phyloP scores from a whole-genome alignment of 768 basidiomycete genomes.

The Austroboletus eburneus region DNA sequence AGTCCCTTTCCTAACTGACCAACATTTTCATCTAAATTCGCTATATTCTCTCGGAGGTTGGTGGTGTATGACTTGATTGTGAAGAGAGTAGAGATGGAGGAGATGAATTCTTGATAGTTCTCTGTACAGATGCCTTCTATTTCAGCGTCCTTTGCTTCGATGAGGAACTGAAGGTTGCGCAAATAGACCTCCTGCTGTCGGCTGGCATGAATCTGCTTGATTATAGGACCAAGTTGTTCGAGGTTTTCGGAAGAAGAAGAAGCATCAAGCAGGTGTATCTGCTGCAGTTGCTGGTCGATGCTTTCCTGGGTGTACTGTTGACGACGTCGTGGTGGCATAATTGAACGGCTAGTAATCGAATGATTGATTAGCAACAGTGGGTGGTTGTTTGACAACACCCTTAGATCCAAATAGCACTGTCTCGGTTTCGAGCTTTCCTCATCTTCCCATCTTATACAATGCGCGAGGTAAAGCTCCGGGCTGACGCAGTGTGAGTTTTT shows the following conservation, averaged over 20 bases:
- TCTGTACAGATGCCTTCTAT: constrained; percentile 95
- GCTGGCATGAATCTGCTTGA: constrained; percentile 88
- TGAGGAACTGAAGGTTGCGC: constrained; percentile 78
- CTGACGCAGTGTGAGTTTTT: constrained; percentile 37
- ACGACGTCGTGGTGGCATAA: constrained; percentile 73
- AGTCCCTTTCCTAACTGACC: constrained; percentile 82
- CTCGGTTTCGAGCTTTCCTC: background rate
- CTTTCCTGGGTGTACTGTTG: constrained; percentile 75
- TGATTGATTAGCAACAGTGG: background rate
- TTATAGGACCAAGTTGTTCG: constrained; percentile 91
- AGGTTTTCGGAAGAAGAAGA: constrained; percentile 91
- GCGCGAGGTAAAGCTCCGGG: constrained; percentile 33
- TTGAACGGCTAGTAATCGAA: constrained; percentile 14
- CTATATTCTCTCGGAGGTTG: constrained; percentile 87
- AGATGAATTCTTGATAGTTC: constrained; percentile 98
- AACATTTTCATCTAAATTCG: constrained; percentile 83
- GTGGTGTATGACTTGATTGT: constrained; percentile 95
- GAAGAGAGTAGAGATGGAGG: constrained; percentile 94
- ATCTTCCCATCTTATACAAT: constrained; percentile 19
- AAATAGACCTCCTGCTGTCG: constrained; percentile 88
- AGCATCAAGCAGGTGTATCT: constrained; percentile 84
- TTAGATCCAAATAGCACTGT: constrained; percentile 40
- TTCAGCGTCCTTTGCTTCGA: constrained; percentile 91
- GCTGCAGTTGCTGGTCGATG: constrained; percentile 87
- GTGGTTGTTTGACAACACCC: constrained; percentile 37